Evolutionary conservation across 179 eudicot species (phyloP).

Genomic region (Vitellaria paradoxa): DNA sequence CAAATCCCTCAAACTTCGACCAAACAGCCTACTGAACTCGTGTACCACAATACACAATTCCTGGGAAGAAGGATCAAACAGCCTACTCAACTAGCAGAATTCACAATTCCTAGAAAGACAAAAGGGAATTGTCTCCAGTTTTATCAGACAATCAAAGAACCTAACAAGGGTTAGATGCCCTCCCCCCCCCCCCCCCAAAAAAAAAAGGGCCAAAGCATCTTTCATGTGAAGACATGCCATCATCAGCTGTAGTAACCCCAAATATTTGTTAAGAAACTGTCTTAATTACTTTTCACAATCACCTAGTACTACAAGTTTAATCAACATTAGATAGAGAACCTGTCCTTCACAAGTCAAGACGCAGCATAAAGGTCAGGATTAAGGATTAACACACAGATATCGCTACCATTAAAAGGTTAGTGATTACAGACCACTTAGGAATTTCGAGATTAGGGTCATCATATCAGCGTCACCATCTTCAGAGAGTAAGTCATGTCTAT

Average conservation of each 20-base stretch:
- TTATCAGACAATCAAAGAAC: not conserved
- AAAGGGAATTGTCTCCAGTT: not conserved
- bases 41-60: not conserved
- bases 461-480: slow-evolving; percentile 49
- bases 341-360: slow-evolving; percentile 23
- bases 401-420: slow-evolving; percentile 89
- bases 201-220: not conserved
- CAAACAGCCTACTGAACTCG: not conserved
- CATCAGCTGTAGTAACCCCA: not conserved
- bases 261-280: slow-evolving; percentile 14
- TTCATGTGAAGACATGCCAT: not conserved
- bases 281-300: slow-evolving; percentile 52
- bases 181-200: too few relatives aligned
- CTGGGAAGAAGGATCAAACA: too few relatives aligned
- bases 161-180: not conserved
- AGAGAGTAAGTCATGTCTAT: slow-evolving; percentile 48
- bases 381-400: slow-evolving; percentile 73
- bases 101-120: not conserved
- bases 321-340: slow-evolving; percentile 37
- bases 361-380: slow-evolving; percentile 28
- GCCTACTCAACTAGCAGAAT: too few relatives aligned
- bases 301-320: slow-evolving; percentile 51
- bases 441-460: slow-evolving; percentile 37
- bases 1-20: not conserved
- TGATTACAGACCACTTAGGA: slow-evolving; percentile 68